Evolutionary conservation across 2,329 filamentous ascomycete species (phyloP).

Genomic region (Colletotrichum sp.): DNA sequence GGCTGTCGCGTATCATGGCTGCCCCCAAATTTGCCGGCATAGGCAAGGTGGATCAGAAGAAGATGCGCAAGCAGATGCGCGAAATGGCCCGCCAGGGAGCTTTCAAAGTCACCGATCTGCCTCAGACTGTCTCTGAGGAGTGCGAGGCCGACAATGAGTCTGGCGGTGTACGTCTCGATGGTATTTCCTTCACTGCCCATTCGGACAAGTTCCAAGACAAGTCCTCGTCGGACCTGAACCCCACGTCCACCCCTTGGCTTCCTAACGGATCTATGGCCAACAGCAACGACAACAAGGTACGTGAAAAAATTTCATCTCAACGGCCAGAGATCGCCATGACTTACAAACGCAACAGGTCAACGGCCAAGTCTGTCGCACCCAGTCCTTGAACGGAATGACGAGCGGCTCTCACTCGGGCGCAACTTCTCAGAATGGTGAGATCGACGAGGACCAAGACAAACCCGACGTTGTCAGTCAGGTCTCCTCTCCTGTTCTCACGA

Average conservation of each 20-base stretch:
- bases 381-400: not conserved
- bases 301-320: not conserved
- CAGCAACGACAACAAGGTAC: not conserved
- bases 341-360: not conserved
- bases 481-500: not conserved
- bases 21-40: not conserved
- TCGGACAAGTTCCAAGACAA: not conserved
- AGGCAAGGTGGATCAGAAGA: not conserved
- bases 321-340: not conserved
- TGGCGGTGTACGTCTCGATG: constrained; percentile 9
- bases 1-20: not conserved
- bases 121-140: not conserved
- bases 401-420: not conserved
- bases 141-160: constrained; percentile 2
- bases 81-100: not conserved
- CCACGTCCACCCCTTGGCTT: constrained; percentile 13
- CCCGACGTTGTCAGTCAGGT: too few species aligned
- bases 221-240: constrained; percentile 8
- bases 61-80: not conserved
- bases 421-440: not conserved
- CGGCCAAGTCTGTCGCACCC: not conserved
- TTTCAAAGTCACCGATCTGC: not conserved
- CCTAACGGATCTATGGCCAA: not conserved
- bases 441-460: not conserved
- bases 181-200: not conserved